phyloP scores from a whole-genome alignment of 495 filamentous ascomycete species.

The Tuber calosporum region DNA sequence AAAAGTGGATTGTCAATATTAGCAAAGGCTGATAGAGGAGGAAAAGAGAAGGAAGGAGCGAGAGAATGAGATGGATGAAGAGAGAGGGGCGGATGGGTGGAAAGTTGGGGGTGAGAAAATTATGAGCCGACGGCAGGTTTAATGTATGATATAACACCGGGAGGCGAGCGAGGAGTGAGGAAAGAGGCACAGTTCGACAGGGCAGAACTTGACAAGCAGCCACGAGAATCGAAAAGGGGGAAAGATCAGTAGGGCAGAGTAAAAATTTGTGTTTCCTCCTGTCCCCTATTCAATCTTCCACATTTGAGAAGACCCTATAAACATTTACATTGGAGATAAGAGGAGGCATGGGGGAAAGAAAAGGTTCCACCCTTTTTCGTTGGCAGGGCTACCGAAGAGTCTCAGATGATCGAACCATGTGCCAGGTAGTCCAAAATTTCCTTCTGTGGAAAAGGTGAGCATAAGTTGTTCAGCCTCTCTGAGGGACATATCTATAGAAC shows the following conservation, averaged over 20 bases:
- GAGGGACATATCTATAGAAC: background rate
- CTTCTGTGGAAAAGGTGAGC: background rate
- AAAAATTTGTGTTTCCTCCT: background rate
- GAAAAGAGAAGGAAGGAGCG: background rate
- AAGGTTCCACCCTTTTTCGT: background rate
- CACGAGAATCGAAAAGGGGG: background rate
- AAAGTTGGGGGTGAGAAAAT: background rate
- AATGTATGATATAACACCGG: background rate
- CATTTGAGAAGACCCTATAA: background rate
- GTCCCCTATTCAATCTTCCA: too few relatives aligned
- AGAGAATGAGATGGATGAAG: background rate
- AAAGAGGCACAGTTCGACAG: background rate
- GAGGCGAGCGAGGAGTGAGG: background rate
- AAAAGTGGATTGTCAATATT: background rate
- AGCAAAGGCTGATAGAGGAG: background rate
- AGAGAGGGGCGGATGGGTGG: background rate
- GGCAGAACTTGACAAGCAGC: conserved; percentile 1
- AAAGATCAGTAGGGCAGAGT: conserved; percentile 6
- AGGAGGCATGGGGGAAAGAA: background rate
- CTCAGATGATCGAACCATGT: background rate
- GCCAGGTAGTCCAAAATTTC: background rate
- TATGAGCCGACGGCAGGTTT: background rate
- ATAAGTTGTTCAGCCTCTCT: background rate
- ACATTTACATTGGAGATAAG: background rate
- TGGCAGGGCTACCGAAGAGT: background rate